phyloP scores from a whole-genome alignment of 352 stramenopile species.

The Pseudoperonospora humuli region DNA sequence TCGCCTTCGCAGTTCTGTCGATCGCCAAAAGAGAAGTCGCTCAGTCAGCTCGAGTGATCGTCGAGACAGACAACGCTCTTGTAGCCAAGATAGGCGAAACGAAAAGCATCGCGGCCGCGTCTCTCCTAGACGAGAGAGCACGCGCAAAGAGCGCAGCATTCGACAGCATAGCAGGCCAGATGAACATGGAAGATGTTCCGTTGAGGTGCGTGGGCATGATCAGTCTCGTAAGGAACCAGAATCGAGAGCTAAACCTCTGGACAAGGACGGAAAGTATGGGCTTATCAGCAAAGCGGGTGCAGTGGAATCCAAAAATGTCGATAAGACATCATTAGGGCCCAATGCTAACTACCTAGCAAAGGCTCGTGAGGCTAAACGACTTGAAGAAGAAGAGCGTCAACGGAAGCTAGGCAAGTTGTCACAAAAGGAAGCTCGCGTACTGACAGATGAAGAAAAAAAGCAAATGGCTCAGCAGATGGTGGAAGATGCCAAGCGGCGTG shows the following conservation, averaged over 20 bases:
- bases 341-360: constrained; percentile 70
- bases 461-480: constrained; percentile 61
- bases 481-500: constrained; percentile 59
- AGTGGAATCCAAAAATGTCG: constrained; percentile 60
- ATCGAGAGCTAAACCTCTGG: constrained; percentile 17
- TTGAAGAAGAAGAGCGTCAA: constrained; percentile 61
- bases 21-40: background rate
- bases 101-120: constrained; percentile 2
- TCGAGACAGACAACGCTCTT: constrained; percentile 9
- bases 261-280: constrained; percentile 45
- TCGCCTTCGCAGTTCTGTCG: background rate
- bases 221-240: constrained; percentile 8
- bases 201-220: background rate
- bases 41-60: background rate
- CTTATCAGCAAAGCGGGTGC: constrained; percentile 50
- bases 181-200: constrained; percentile 1
- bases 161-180: constrained; percentile 6
- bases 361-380: constrained; percentile 53
- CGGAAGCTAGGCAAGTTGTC: constrained; percentile 49
- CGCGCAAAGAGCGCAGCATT: constrained; percentile 3
- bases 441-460: constrained; percentile 57
- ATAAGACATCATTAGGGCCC: constrained; percentile 68
- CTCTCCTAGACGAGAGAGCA: background rate
- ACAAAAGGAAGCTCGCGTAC: constrained; percentile 9
- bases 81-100: constrained; percentile 5